Evolutionary conservation across 2,329 filamentous ascomycete species (phyloP), one percentile per base, ranked within the genome.

Genomic region (Apiospora sp.): DNA sequence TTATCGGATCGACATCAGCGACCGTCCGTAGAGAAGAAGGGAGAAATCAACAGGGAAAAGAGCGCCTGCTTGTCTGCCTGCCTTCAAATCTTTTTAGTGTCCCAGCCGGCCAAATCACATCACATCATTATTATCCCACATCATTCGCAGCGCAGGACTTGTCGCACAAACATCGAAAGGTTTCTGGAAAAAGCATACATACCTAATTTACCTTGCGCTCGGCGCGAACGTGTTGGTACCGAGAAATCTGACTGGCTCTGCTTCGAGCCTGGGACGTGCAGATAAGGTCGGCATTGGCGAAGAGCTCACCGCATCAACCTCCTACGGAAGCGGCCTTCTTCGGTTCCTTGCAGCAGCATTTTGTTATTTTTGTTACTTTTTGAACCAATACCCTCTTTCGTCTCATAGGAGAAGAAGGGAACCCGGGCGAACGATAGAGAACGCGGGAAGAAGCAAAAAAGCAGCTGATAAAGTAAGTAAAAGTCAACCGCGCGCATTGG

Each of bases 191-290:
- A 64, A 64, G 22, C 58, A 64, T 24, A 64, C 58, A 64, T 41
- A 64, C 41, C 34, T 64, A 13, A 30, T 30, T 4, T 30, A 30
- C 27, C 58, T 19, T 64, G 58, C 58, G 58, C 58, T 19, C n/a
- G 41, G 34, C 58, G 58, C 58, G 19, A 64, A 64, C 58, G 58
- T 64, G 58, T 34, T 64, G 34, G 58, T 64, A 22, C 58, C 58
- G 58, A 34, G 34, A 64, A 64, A 64, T 41, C 58, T 64, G 58
- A 64, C 58, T 64, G 58, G 58, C 58, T 64, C 58, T 64, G 34
- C 34, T 34, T 41, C 19, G 58, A 64, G 58, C 58, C 22, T 64
- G 22, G 58, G 34, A 64, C 58, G 58, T 64, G 58, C 58, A 64
- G 58, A 64, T 41, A 64, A 64, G 58, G 58, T 41, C 58, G 58